phyloP scores from a whole-genome alignment of 164 flowering plant genomes.

The Vitis rotundifolia region DNA sequence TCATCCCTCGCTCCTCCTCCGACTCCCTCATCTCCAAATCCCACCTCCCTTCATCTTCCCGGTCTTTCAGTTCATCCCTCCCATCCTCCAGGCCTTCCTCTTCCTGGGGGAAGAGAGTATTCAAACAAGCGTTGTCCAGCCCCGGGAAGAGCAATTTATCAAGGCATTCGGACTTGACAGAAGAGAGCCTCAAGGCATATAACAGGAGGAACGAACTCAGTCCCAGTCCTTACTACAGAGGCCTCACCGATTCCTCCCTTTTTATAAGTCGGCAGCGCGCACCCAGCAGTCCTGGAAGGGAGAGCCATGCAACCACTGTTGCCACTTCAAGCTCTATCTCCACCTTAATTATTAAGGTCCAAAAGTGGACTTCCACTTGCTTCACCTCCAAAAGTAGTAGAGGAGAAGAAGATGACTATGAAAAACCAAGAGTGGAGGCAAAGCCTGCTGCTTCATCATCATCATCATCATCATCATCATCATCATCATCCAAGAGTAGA shows the following conservation, averaged over 20 bases:
- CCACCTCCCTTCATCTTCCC: not conserved
- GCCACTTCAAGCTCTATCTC: constrained; percentile 21
- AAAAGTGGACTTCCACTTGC: constrained; percentile 25
- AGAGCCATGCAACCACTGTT: constrained; percentile 18
- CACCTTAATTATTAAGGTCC: constrained; percentile 21
- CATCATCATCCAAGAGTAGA: too few relatives aligned
- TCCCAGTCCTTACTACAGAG: constrained; percentile 42
- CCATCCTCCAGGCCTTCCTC: not conserved
- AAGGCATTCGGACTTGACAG: constrained; percentile 24
- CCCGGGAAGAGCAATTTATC: not conserved
- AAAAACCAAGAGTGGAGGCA: not conserved
- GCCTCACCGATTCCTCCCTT: constrained; percentile 33
- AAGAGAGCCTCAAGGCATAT: constrained; percentile 27
- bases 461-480: too few relatives aligned
- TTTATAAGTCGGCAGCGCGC: constrained; percentile 12
- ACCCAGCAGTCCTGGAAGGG: constrained; percentile 24
- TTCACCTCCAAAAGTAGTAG: constrained; percentile 14
- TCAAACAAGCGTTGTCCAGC: not conserved
- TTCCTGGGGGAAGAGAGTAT: not conserved
- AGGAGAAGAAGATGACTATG: not conserved
- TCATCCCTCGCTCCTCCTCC: constrained; percentile 4
- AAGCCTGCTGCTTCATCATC: not conserved
- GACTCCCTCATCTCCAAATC: constrained; percentile 3
- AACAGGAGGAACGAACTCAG: constrained; percentile 11
- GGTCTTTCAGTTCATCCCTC: not conserved